A percentile compares a stretch with the other conserved stretches of the same genome.
Conservation (phyloP, 768 basidiomycete species). For the Auricularia sp. region DNA sequence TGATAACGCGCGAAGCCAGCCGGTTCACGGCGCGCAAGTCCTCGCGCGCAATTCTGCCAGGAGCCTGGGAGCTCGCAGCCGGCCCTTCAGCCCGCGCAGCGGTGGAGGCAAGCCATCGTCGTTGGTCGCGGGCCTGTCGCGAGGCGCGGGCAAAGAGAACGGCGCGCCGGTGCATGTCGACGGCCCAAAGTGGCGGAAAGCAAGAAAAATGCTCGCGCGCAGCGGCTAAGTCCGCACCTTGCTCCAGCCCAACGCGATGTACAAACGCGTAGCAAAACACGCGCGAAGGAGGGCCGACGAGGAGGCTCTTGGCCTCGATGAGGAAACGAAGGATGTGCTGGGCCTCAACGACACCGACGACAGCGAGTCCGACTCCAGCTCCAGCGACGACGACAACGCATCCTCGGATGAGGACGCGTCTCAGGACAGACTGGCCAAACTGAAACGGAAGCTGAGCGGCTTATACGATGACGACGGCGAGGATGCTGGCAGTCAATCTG, state of each 20-base stretch:
- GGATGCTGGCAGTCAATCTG: conserved; percentile 12
- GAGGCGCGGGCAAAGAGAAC: not conserved
- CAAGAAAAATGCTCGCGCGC: not conserved
- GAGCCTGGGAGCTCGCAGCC: not conserved
- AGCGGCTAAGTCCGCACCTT: conserved; percentile 2
- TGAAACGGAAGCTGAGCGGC: not conserved
- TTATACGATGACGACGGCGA: conserved; percentile 3
- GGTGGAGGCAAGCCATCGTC: not conserved
- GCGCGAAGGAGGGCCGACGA: conserved; percentile 51
- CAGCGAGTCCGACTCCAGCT: conserved; percentile 47
- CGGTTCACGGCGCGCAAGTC: not conserved
- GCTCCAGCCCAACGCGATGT: conserved; percentile 35
- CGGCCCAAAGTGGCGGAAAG: not conserved
- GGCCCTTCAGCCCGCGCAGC: not conserved
- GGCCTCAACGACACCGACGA: conserved; percentile 70
- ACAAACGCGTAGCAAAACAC: conserved; percentile 68
- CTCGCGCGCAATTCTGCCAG: not conserved
- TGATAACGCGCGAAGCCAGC: not conserved
- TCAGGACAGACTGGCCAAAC: not conserved
- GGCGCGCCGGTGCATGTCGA: not conserved
- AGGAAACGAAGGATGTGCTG: conserved; percentile 51
- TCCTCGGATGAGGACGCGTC: conserved; percentile 18
- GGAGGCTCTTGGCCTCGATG: conserved; percentile 53
- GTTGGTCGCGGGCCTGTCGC: not conserved
- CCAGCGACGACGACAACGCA: conserved; percentile 4